Evolutionary conservation across 192 early-diverging fungal genomes (phyloP).

Genomic region (Backusella mclennaniae): DNA sequence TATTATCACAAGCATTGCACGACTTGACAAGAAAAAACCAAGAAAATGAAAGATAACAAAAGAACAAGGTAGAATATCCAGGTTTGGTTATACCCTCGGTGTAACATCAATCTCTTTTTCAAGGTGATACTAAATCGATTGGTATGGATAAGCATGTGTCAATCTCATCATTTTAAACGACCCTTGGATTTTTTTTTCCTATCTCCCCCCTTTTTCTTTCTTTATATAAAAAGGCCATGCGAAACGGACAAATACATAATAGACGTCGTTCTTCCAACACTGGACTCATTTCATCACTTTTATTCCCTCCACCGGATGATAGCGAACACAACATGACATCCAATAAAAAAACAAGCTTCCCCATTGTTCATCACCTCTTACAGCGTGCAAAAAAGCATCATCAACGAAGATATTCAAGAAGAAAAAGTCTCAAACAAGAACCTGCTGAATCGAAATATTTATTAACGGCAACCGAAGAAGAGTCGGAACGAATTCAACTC

Average conservation of each 20-base stretch:
- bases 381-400: not conserved
- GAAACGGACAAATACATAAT: not conserved
- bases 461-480: not conserved
- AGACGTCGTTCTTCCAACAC: not conserved
- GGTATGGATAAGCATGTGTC: not conserved
- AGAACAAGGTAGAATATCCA: not conserved
- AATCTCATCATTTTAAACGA: not conserved
- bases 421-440: not conserved
- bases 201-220: not conserved
- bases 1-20: not conserved
- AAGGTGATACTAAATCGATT: not conserved
- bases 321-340: not conserved
- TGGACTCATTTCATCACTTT: not conserved
- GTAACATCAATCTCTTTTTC: not conserved
- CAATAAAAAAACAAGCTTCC: not conserved
- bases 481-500: conserved; percentile 23
- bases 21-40: not conserved
- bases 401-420: not conserved
- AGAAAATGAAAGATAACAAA: not conserved
- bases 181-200: not conserved
- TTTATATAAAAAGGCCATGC: not conserved
- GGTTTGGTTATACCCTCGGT: not conserved
- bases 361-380: not conserved
- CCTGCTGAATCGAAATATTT: conserved; percentile 3
- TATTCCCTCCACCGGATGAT: not conserved